phyloP scores from a whole-genome alignment of 768 basidiomycete genomes.

The Roridomyces roridus region DNA sequence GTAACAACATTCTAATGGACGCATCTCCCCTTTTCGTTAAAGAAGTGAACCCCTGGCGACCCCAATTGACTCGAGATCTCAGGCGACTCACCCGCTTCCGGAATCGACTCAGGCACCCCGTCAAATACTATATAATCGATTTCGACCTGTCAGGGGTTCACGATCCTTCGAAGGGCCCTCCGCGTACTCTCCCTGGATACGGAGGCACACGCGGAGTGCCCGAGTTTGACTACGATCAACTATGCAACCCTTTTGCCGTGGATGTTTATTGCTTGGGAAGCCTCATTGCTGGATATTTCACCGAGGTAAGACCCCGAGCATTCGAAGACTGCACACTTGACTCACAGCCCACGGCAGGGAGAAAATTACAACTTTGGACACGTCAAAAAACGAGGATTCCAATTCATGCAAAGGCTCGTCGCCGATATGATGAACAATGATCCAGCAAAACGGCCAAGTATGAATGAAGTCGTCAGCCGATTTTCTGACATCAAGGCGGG shows the following conservation, averaged over 20 bases:
- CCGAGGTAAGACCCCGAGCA: background rate
- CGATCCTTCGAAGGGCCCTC: background rate
- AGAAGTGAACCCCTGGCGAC: background rate
- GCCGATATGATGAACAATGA: conserved; percentile 4
- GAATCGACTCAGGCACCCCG: background rate
- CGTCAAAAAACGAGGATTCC: background rate
- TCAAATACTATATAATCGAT: conserved; percentile 11
- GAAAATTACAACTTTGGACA: no score
- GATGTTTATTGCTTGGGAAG: conserved; percentile 6
- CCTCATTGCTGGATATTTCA: background rate
- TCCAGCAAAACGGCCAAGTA: background rate
- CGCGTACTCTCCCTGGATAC: background rate
- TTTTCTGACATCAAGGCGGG: conserved; percentile 1
- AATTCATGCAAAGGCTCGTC: background rate
- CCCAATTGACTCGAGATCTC: background rate
- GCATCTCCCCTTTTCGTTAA: background rate
- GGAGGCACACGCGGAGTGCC: no score
- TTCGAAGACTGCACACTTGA: no score
- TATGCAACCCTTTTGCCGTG: conserved; percentile 6
- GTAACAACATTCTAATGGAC: conserved; percentile 6
- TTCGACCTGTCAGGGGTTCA: no score
- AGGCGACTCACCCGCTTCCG: background rate
- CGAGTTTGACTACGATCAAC: background rate
- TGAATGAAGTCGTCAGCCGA: background rate
- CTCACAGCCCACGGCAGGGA: no score